Evolutionary conservation across 2,329 filamentous ascomycete genomes (phyloP), one percentile per base, ranked within the genome.

Genomic region (Aspergillus tanneri): DNA sequence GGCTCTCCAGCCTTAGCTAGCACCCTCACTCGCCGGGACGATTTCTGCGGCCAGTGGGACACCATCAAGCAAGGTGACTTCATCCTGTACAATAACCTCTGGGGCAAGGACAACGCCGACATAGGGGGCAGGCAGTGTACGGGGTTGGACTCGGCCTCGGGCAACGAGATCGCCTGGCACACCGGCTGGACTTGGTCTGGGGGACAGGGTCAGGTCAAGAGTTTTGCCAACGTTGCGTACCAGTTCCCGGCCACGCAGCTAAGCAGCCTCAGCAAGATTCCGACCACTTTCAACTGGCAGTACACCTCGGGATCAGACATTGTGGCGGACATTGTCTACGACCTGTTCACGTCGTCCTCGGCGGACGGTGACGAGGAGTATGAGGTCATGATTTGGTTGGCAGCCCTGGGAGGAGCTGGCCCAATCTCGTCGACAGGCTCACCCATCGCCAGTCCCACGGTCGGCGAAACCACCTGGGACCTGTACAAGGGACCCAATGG

Each of bases 301-400:
- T 69, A 34, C 30, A 34, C 30, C 30, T 34, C 71, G 23, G 77
- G 74, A 50, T 70, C 64, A 42, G 53, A 69, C 46, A 63, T 83
- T 40, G 69, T 80, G 25, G 79, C 80, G 43, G 76, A 85, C 58
- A 82, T 86, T 12, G 73, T 81, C 11, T 85, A 83, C 59, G 81
- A 85, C 61, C 65, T 85, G 42, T 85, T 85, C 68, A 81, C 81
- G 6, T 60, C 65, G 22, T 72, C 76, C 34, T 71, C 71, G 14
- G 72, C 78, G 1, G 66, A 67, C 23, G 73, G 71, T 34, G 62
- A 55, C 38, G 61, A 73, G n/a, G 71, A 80, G 57, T 84, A 81
- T 60, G 83, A 86, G 66, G 72, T 86, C 57, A 86, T 86, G 83
- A 75, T 86, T 55, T 86, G 83, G 83, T 71, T 84, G 37, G 77